phyloP scores from a whole-genome alignment of 495 filamentous ascomycete genomes.

The Penicillium steckii region DNA sequence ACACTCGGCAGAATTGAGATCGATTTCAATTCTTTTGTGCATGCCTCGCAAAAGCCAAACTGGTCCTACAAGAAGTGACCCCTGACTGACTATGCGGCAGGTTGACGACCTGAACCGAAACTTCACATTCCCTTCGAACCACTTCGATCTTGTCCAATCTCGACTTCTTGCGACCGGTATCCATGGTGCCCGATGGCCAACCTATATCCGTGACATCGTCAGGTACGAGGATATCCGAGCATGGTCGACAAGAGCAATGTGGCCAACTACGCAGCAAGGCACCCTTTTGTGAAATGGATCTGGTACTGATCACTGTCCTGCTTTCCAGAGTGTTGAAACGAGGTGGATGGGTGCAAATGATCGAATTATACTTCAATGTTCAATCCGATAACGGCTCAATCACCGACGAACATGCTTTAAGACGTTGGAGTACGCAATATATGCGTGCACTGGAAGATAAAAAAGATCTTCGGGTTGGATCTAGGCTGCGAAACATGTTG shows the following conservation, averaged over 20 bases:
- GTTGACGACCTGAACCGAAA: slow-evolving; percentile 76
- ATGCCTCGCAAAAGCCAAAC: neutral
- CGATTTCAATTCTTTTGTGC: too few relatives aligned
- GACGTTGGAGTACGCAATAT: slow-evolving; percentile 70
- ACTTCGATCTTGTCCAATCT: slow-evolving; percentile 91
- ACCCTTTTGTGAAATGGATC: neutral
- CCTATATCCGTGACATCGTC: slow-evolving; percentile 77
- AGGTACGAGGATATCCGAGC: slow-evolving; percentile 37
- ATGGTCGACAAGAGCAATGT: neutral
- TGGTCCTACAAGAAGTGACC: neutral
- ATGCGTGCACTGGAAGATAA: slow-evolving; percentile 61
- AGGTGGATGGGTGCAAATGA: slow-evolving; percentile 88
- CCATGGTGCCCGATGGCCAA: slow-evolving; percentile 69
- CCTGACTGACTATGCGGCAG: slow-evolving; percentile 27
- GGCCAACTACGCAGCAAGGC: neutral
- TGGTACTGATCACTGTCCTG: slow-evolving; percentile 17
- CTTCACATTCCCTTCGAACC: slow-evolving; percentile 70
- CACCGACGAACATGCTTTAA: slow-evolving; percentile 65
- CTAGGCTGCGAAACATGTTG: slow-evolving; percentile 62
- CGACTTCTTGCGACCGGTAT: slow-evolving; percentile 78
- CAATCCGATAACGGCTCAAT: slow-evolving; percentile 90
- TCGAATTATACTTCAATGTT: slow-evolving; percentile 82
- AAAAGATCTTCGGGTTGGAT: slow-evolving; percentile 70
- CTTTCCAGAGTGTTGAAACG: slow-evolving; percentile 54
- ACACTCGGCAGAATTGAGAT: neutral